A percentile compares a stretch with the other conserved stretches of the same genome.
Conservation (phyloP, 805 yeast genomes). For the Candida orba region DNA sequence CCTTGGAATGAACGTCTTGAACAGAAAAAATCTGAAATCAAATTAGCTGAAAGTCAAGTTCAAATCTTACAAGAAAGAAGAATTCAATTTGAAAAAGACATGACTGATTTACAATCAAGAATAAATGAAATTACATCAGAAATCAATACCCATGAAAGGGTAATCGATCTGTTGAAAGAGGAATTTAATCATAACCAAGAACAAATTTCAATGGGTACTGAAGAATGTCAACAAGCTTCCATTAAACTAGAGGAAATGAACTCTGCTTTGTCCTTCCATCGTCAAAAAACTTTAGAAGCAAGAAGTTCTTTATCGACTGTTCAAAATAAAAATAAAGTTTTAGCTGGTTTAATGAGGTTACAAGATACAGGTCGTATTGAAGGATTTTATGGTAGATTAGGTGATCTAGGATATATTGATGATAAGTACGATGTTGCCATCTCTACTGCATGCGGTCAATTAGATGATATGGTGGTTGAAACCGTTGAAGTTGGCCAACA, state of each 20-base stretch:
- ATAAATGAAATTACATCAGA: slow-evolving; percentile 39
- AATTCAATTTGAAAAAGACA: slow-evolving; percentile 35
- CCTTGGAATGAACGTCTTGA: slow-evolving; percentile 76
- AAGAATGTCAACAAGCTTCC: slow-evolving; percentile 45
- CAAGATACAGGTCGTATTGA: slow-evolving; percentile 73
- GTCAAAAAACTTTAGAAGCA: slow-evolving; percentile 66
- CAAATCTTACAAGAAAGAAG: slow-evolving; percentile 46
- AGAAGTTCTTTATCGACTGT: slow-evolving; percentile 45
- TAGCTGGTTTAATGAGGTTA: slow-evolving; percentile 58
- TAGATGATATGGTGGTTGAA: slow-evolving; percentile 92
- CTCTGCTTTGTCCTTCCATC: slow-evolving; percentile 39
- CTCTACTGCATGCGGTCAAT: slow-evolving; percentile 87
- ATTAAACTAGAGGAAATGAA: slow-evolving; percentile 47
- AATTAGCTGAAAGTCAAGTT: slow-evolving; percentile 60
- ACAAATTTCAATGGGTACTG: slow-evolving; percentile 53
- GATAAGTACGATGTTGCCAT: slow-evolving; percentile 86
- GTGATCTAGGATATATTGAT: slow-evolving; percentile 88
- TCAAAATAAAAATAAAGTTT: slow-evolving; percentile 68
- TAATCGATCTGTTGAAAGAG: slow-evolving; percentile 36
- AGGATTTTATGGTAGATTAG: slow-evolving; percentile 87
- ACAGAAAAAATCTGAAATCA: slow-evolving; percentile 54
- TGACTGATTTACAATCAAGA: slow-evolving; percentile 36
- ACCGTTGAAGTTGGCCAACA: slow-evolving; percentile 61
- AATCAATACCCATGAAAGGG: slow-evolving; percentile 43
- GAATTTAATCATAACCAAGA: slow-evolving; percentile 42